Conservation (phyloP, 1,139 yeast genomes). For the Candida tropicalis region DNA sequence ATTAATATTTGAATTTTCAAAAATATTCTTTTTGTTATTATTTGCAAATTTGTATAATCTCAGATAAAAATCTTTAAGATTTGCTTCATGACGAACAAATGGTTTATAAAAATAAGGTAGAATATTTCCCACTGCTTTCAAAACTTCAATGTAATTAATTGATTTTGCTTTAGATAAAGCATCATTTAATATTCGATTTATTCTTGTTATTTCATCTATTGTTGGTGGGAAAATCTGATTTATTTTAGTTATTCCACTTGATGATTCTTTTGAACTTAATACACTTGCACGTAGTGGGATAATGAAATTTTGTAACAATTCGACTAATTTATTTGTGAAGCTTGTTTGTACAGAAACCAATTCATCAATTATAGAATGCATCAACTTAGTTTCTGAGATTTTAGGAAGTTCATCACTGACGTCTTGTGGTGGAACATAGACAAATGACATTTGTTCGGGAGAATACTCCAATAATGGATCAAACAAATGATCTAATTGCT, state of each 20-base stretch:
- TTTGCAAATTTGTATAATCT: constrained; percentile 47
- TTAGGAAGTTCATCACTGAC: constrained; percentile 7
- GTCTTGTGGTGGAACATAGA: constrained; percentile 48
- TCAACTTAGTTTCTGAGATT: constrained; percentile 16
- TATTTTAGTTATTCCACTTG: constrained; percentile 59
- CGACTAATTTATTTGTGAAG: constrained; percentile 70
- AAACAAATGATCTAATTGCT: constrained; percentile 73
- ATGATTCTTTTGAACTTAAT: constrained; percentile 38
- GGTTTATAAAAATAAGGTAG: constrained; percentile 92
- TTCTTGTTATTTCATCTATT: constrained; percentile 87
- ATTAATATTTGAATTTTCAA: constrained; percentile 36
- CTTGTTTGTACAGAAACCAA: constrained; percentile 70
- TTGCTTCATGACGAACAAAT: constrained; percentile 91
- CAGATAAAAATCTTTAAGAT: constrained; percentile 33
- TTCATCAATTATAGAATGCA: constrained; percentile 63
- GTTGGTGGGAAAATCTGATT: constrained; percentile 91
- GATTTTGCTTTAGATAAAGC: constrained; percentile 67
- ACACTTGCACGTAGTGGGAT: constrained; percentile 78
- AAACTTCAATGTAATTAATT: constrained; percentile 69
- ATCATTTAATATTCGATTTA: constrained; percentile 81
- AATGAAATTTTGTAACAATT: constrained; percentile 73
- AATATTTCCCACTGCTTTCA: constrained; percentile 77
- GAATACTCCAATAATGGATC: constrained; percentile 90
- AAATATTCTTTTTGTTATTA: constrained; percentile 50
- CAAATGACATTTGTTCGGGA: constrained; percentile 78